Percentiles rank a stretch among this genome's conserved stretches.
phyloP scores from a whole-genome alignment of 345 rosid species.

The Linum tenue region DNA sequence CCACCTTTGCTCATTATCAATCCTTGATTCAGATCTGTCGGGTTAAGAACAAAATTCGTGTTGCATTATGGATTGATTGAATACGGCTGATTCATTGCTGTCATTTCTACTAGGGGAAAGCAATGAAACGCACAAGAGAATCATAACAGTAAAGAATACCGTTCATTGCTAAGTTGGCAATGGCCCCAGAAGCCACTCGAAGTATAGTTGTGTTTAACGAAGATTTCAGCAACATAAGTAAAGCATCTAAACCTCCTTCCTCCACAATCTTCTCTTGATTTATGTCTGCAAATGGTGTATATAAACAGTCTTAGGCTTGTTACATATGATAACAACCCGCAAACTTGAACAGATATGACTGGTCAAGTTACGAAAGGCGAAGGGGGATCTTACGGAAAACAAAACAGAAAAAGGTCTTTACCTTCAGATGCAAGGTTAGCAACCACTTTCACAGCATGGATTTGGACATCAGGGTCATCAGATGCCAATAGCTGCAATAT shows the following conservation, averaged over 20 bases:
- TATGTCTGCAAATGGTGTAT: constrained; percentile 33
- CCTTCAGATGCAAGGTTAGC: constrained; percentile 99
- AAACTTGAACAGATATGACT: background rate
- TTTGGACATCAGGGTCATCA: constrained; percentile 80
- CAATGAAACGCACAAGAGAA: background rate
- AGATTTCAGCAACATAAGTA: constrained; percentile 55
- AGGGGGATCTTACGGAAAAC: background rate
- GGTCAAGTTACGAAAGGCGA: background rate
- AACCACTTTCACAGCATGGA: constrained; percentile 84
- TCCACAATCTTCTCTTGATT: constrained; percentile 86
- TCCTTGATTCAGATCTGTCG: constrained; percentile 69
- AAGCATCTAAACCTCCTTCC: constrained; percentile 87
- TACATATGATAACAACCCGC: too few species aligned
- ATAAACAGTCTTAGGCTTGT: too few species aligned
- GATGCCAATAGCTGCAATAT: constrained; percentile 65
- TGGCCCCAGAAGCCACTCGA: constrained; percentile 94
- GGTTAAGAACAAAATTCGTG: background rate
- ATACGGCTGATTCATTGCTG: too few species aligned
- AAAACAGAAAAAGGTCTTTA: constrained; percentile 12
- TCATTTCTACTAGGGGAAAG: background rate
- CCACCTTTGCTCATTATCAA: constrained; percentile 86
- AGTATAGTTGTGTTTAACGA: constrained; percentile 71
- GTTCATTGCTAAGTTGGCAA: constrained; percentile 94
- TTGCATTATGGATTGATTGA: too few species aligned
- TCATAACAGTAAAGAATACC: constrained; percentile 33